These are phyloP conservation scores for Coemansia sp. DNA, from an alignment of 192 early-diverging fungal genomes.

Conservation along the genomic window DNA sequence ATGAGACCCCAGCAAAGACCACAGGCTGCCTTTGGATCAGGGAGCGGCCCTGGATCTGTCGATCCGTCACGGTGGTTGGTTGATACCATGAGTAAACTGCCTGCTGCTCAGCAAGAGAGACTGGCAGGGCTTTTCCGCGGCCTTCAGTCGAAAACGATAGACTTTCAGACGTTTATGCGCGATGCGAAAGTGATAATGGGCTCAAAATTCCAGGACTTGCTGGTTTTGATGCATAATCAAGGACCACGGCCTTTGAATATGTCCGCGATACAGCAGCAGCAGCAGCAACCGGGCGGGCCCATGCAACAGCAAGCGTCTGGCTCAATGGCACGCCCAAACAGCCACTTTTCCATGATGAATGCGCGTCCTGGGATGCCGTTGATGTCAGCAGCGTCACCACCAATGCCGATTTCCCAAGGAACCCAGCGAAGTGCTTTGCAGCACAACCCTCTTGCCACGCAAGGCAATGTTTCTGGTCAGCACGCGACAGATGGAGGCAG, in stretches of 20 bases:
- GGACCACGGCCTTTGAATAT: constrained; percentile 6
- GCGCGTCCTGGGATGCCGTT: constrained; percentile 20
- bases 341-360: constrained; percentile 1
- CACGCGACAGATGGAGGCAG: constrained; percentile 9
- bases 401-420: constrained; percentile 8
- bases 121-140: constrained; percentile 42
- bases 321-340: constrained; percentile 10
- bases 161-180: constrained; percentile 32
- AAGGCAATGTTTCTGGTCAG: background rate
- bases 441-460: background rate
- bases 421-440: background rate
- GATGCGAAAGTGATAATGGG: constrained; percentile 50
- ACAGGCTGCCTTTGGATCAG: constrained; percentile 9
- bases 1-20: constrained; percentile 23
- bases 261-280: constrained; percentile 11
- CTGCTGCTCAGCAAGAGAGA: constrained; percentile 43
- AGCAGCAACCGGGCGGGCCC: no score
- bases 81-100: constrained; percentile 37
- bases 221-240: constrained; percentile 40
- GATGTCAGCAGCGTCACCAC: constrained; percentile 3
- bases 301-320: constrained; percentile 6
- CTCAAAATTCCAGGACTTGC: constrained; percentile 39
- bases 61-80: constrained; percentile 48
- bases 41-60: background rate
- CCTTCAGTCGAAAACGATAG: constrained; percentile 37